phyloP scores from a whole-genome alignment of 1,139 yeast species.

The Blastobotrys serpentis region DNA sequence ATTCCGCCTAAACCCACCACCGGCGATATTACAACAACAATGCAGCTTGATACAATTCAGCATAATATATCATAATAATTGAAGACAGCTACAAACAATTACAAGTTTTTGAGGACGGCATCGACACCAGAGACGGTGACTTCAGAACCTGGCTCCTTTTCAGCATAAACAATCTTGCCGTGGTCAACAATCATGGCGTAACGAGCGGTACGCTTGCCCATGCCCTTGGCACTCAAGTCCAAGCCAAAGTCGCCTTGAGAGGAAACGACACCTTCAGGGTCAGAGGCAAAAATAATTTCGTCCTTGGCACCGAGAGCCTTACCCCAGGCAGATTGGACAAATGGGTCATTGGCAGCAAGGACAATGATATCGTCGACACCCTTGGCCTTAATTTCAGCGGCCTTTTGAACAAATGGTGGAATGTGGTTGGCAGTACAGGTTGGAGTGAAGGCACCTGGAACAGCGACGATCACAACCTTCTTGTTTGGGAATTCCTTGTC shows the following conservation, averaged over 20 bases:
- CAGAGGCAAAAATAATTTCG: constrained; percentile 63
- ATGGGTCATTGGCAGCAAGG: constrained; percentile 74
- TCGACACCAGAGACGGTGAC: constrained; percentile 55
- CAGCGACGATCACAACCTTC: constrained; percentile 66
- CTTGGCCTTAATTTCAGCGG: constrained; percentile 55
- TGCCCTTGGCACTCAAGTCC: constrained; percentile 47
- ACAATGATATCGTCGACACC: constrained; percentile 70
- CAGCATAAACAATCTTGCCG: constrained; percentile 54
- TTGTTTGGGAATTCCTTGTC: constrained; percentile 47
- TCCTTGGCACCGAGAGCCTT: constrained; percentile 56
- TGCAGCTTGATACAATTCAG: too few species aligned
- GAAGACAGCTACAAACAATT: too few species aligned
- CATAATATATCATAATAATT: too few species aligned
- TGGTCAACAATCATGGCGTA: constrained; percentile 56
- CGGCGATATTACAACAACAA: too few species aligned
- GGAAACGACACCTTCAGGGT: constrained; percentile 53
- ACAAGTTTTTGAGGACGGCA: constrained; percentile 15
- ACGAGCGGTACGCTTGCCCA: constrained; percentile 55
- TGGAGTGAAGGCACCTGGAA: constrained; percentile 89
- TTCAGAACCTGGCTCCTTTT: constrained; percentile 51
- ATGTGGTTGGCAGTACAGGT: constrained; percentile 77
- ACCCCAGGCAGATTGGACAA: constrained; percentile 75
- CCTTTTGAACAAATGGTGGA: constrained; percentile 60
- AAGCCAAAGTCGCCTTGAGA: constrained; percentile 52
- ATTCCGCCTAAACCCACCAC: too few species aligned